Evolutionary conservation across 2,329 filamentous ascomycete genomes (phyloP).

Genomic region (Gyromitra esculenta): DNA sequence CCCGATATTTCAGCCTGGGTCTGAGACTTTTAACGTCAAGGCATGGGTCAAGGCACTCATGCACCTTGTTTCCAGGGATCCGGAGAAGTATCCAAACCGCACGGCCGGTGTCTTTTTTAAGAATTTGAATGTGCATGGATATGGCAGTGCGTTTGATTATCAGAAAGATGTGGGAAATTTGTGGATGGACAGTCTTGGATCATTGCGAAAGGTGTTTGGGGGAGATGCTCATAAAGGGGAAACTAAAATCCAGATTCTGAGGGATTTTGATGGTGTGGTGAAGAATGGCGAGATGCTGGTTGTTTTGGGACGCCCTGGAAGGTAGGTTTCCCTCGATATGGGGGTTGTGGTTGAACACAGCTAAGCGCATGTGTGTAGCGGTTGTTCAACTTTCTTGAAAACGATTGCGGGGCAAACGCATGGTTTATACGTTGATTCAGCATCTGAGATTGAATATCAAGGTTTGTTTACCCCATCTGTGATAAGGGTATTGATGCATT

Average conservation of each 20-base stretch:
- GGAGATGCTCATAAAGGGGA: conserved; percentile 56
- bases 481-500: neutral
- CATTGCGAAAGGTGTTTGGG: conserved; percentile 59
- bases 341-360: neutral
- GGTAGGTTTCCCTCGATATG: conserved; percentile 24
- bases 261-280: conserved; percentile 72
- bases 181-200: conserved; percentile 65
- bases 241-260: conserved; percentile 69
- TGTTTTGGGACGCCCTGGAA: conserved; percentile 75
- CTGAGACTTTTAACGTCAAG: conserved; percentile 66
- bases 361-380: conserved; percentile 61
- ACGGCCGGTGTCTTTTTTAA: conserved; percentile 71
- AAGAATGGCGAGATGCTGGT: conserved; percentile 78
- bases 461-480: conserved; percentile 58
- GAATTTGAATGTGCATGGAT: conserved; percentile 75
- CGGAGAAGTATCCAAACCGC: conserved; percentile 60
- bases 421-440: conserved; percentile 76
- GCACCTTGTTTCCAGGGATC: conserved; percentile 52
- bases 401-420: conserved; percentile 86
- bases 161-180: conserved; percentile 74
- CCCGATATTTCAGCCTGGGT: conserved; percentile 63
- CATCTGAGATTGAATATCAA: conserved; percentile 83
- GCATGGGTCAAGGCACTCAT: conserved; percentile 69
- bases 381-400: conserved; percentile 86
- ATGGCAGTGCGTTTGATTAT: conserved; percentile 74